phyloP scores from a whole-genome alignment of 768 basidiomycete species.

The Boletus speciosus region DNA sequence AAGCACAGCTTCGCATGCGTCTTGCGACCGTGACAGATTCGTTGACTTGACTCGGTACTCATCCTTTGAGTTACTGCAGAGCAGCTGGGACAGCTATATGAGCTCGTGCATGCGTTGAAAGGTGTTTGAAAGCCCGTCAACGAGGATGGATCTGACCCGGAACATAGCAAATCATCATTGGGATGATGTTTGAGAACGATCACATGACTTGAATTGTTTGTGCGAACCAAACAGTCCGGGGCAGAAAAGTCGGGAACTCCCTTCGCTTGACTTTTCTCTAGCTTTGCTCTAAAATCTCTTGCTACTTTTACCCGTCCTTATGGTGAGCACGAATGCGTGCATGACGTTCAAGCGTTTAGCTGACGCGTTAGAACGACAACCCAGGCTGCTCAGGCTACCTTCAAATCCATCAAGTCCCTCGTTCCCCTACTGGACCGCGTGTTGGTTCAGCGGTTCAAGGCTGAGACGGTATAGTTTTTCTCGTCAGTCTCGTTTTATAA shows the following conservation, averaged over 20 bases:
- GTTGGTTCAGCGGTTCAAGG: conserved; percentile 95
- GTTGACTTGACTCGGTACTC: neutral
- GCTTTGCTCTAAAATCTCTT: conserved; percentile 21
- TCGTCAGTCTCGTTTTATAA: neutral
- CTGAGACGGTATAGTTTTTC: conserved; percentile 73
- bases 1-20: conserved; percentile 41
- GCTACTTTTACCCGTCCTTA: conserved; percentile 13
- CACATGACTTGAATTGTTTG: conserved; percentile 31
- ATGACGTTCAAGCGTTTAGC: neutral
- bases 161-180: conserved; percentile 4
- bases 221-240: conserved; percentile 22
- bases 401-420: conserved; percentile 91
- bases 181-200: conserved; percentile 7
- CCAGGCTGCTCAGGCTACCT: conserved; percentile 84
- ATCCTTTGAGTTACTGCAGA: conserved; percentile 73
- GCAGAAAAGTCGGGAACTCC: conserved; percentile 19
- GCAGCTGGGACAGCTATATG: conserved; percentile 90
- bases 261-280: conserved; percentile 14
- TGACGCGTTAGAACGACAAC: neutral
- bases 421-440: conserved; percentile 94
- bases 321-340: conserved; percentile 23
- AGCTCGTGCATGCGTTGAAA: conserved; percentile 89
- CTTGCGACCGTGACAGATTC: neutral
- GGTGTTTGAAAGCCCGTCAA: conserved; percentile 73
- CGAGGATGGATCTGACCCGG: conserved; percentile 3